These are phyloP conservation scores for Cutaneotrichosporon mucoides DNA, from an alignment of 1,284 basidiomycete species.

Conservation along the genomic window DNA sequence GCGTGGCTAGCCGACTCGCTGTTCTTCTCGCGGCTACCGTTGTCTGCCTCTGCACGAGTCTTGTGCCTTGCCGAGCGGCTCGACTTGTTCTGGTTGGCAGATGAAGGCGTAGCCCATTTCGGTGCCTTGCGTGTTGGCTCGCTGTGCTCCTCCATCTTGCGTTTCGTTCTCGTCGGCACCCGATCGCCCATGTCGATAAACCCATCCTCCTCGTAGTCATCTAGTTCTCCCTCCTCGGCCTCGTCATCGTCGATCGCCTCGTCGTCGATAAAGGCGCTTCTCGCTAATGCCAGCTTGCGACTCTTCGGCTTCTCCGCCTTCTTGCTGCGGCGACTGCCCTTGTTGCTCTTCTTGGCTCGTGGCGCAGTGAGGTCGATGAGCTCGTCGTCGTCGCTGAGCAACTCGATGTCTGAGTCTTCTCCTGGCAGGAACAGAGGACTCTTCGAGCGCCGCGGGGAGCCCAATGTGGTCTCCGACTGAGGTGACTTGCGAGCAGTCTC, in stretches of 20 bases:
- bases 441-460: not conserved
- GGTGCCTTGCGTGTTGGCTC: too few relatives aligned
- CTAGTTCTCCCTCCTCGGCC: not conserved
- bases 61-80: too few relatives aligned
- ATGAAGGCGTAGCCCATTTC: not conserved
- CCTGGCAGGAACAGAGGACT: slow-evolving; percentile 1
- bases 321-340: not conserved
- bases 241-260: slow-evolving; percentile 5
- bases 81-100: too few relatives aligned
- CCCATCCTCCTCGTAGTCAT: not conserved
- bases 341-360: not conserved
- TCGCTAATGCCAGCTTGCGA: not conserved
- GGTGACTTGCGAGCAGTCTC: too few relatives aligned
- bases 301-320: not conserved
- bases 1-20: too few relatives aligned
- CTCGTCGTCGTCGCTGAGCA: slow-evolving; percentile 6
- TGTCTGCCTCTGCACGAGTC: too few relatives aligned
- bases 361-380: slow-evolving; percentile 10
- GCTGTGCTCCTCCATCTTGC: not conserved
- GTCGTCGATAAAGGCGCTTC: slow-evolving; percentile 5
- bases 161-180: not conserved
- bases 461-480: too few relatives aligned
- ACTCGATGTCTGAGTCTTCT: not conserved
- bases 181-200: not conserved
- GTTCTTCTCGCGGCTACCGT: too few relatives aligned